Base-by-base conservation (phyloP, 345 rosid species). In the Eucalyptus dawsonii region DNA sequence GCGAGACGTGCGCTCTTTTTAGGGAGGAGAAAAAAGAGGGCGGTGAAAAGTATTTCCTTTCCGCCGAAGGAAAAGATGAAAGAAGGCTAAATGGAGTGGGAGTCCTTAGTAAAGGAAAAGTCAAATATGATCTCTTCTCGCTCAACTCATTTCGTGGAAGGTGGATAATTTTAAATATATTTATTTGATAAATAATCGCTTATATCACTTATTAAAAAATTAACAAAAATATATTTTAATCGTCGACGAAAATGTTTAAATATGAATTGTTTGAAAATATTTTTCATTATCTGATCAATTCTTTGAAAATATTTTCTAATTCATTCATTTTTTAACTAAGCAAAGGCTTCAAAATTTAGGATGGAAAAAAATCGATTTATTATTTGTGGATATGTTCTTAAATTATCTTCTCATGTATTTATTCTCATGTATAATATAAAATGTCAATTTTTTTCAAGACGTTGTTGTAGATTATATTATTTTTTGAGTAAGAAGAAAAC, bases 251-350 rank as follows among this genome's bases (percentile, higher is more conserved):
- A 21, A 37, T 10, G 3, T 62, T 62, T 14, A 62, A 6, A 62
- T 27, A 62, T 12, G 15, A 62, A 29, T 62, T 62, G 15, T 62
- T 62, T 14, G 17, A 65, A 65, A 65, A n/a, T 1, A 65, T 14
- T 8, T n/a, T 65, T 5, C 5, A 65, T 4, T n/a, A 9, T 7
- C 3, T 4, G 0, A 7, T 65, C 9, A 2, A 4, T n/a, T 65
- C 7, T 65, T 29, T 2, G 8, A 65, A 65, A 29, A 7, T 2
- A n/a, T 65, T 14, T 62, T 62, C 0, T 11, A 65, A 65, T 7
- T n/a, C 6, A n/a, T 65, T 65, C 6, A n/a, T 65, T n/a, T 29
- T 65, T 3, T 65, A 29, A 13, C 3, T 8, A 65, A n/a, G n/a
- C 6, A 16, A 65, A 65, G 0, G 34, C 11, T 15, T n/a, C 76